A percentile compares a stretch with the other conserved stretches of the same genome.
phyloP scores from a whole-genome alignment of 2,329 filamentous ascomycete genomes.

The Hypoxylon sp. region DNA sequence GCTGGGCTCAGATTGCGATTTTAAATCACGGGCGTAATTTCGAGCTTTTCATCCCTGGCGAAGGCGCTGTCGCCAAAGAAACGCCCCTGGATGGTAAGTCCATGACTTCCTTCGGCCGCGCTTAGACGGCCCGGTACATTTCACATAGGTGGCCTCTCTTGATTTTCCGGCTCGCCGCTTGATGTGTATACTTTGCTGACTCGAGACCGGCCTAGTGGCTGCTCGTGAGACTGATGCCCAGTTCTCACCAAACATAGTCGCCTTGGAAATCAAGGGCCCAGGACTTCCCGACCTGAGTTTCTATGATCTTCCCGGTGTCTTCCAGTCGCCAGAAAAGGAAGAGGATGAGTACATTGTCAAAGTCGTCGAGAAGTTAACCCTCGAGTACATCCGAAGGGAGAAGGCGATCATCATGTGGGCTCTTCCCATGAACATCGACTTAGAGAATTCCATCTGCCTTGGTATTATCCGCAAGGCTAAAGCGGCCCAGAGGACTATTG shows the following conservation, averaged over 20 bases:
- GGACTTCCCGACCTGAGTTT: slow-evolving; percentile 82
- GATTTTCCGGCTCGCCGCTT: slow-evolving; percentile 2
- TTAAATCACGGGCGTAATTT: slow-evolving; percentile 75
- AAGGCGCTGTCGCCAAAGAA: slow-evolving; percentile 60
- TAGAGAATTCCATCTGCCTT: slow-evolving; percentile 80
- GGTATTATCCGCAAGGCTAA: slow-evolving; percentile 71
- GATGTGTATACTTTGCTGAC: slow-evolving; percentile 18
- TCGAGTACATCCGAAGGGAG: slow-evolving; percentile 76
- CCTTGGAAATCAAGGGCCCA: slow-evolving; percentile 80
- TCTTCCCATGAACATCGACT: slow-evolving; percentile 82
- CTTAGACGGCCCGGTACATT: background rate
- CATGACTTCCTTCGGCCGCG: slow-evolving; percentile 23
- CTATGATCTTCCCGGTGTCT: slow-evolving; percentile 88
- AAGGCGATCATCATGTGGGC: slow-evolving; percentile 84
- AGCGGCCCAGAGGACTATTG: slow-evolving; percentile 74
- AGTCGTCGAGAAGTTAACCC: slow-evolving; percentile 79
- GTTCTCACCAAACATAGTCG: slow-evolving; percentile 87
- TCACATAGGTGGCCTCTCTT: slow-evolving; percentile 31
- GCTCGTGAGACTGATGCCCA: slow-evolving; percentile 69
- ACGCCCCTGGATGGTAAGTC: slow-evolving; percentile 52
- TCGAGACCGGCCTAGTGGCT: slow-evolving; percentile 49
- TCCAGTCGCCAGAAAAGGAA: slow-evolving; percentile 76
- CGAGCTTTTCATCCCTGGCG: slow-evolving; percentile 68
- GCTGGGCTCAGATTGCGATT: slow-evolving; percentile 82
- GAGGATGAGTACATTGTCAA: slow-evolving; percentile 78